Base-by-base conservation (phyloP, 345 rosid genomes). In the Brassica incana region DNA sequence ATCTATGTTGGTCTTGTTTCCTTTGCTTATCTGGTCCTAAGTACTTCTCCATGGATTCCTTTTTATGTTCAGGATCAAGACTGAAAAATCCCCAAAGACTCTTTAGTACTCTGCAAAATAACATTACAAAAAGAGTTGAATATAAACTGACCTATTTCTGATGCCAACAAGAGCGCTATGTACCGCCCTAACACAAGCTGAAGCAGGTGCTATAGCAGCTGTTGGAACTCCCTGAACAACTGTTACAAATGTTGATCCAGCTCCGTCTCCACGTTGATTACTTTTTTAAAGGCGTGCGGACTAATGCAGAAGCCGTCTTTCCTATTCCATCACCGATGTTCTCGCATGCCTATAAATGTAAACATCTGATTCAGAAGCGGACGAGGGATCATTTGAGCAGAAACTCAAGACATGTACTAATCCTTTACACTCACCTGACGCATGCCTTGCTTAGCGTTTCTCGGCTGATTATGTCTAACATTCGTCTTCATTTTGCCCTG, bases 11-110 rank as follows among this genome's bases (percentile, higher is more conserved):
- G 69, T 84, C 79, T 69, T 75, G 75, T 38, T 85, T 85, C 33
- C 64, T 78, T 3, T 84, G 84, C 72, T 77, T 83, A 71, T 85
- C 68, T 16, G 96, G 94, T 70, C 94, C 99, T 74, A 88, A 82
- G 84, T 95, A 95, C 78, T 95, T 95, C 86, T 95, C 96, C 90
- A 91, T 89, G n/a, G 97, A 95, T 82, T 95, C 99, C 82, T 90
- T 91, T 82, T 93, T 95, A 83, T 76, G 99, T 74, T 89, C 96
- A 66, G 97, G 97, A 85, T 95, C 97, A 77, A 95, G 99, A 86
- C 99, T 95, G 93, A 81, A 12, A 52, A 76, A 29, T 11, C 35
- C 54, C 25, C 0, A 61, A 6, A 27, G 58, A 36, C 45, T 45
- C 32, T 66, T 71, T 43, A 20, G 5, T 52, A 62, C 69, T 76